Base-by-base conservation (phyloP, 2,329 filamentous ascomycete species). In the Fusarium newnesense region DNA sequence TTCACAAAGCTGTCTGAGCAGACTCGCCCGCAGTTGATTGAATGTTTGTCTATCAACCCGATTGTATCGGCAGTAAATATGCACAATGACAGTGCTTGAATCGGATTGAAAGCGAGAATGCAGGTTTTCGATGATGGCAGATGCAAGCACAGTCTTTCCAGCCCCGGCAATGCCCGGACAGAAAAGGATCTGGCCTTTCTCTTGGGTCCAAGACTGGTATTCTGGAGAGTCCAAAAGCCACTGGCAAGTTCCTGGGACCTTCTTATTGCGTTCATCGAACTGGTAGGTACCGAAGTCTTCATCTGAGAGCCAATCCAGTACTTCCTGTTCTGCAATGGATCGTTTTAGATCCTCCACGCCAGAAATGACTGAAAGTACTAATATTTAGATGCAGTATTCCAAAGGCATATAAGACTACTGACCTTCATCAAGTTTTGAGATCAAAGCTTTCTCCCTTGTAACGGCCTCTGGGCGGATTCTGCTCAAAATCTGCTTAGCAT, bases 401-500 rank as follows among this genome's bases (percentile, higher is more conserved):
- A 46, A 13, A 26, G 9, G 0, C 0, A 46, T 3, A 13, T 0
- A 1, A 13, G 0, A 28, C 5, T 5, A 47, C 26, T 24, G 8
- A 50, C 30, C 47, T 52, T 34, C 1, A 10, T 52, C 4, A 0
- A 26, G 21, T 3, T 26, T 19, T 0, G 16, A 21, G 11, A 9
- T 2, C 0, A 19, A 8, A 4, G 12, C 9, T 2, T 26, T 2
- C 3, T 24, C 12, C 9, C 4, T 15, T 6, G 0, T 0, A 15
- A 16, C 18, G 0, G 6, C 12, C 0, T 36, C 49, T 9, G 12
- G n/a, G 0, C 12, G 18, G 1, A 16, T 4, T 0, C 0, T 6
- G 0, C 18, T 2, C 0, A 52, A n/a, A 2, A 52, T 9, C 9
- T 36, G 13, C 4, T 62, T 59, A 0, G 52, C 52, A 19, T 59